Evolutionary conservation across 495 filamentous ascomycete species (phyloP).

Genomic region (Wilcoxina mikolae): DNA sequence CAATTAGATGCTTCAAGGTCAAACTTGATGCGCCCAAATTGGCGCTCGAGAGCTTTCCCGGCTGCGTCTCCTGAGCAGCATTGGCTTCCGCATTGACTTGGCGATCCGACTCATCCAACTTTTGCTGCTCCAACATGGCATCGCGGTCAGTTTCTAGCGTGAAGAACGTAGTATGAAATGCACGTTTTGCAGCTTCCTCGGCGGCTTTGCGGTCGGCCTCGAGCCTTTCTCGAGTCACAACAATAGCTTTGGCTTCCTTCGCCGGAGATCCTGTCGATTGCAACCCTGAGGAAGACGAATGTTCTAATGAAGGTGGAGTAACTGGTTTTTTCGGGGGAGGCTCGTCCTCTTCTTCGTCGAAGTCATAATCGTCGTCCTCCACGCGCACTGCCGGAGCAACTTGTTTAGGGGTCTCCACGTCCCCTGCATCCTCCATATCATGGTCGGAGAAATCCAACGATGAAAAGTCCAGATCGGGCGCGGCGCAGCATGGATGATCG

Average conservation of each 20-base stretch:
- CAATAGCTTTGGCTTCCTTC: constrained; percentile 32
- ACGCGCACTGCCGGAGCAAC: constrained; percentile 35
- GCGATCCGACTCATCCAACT: constrained; percentile 87
- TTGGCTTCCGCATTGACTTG: constrained; percentile 74
- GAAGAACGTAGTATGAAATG: constrained; percentile 83
- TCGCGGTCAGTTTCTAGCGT: constrained; percentile 88
- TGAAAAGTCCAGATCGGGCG: constrained; percentile 27
- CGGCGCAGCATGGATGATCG: constrained; percentile 24
- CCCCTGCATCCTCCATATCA: constrained; percentile 34
- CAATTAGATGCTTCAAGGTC: constrained; percentile 90
- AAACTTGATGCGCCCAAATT: constrained; percentile 95
- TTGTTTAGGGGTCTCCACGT: constrained; percentile 15
- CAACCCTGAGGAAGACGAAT: constrained; percentile 14
- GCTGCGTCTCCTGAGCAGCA: constrained; percentile 37
- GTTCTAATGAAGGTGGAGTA: constrained; percentile 28
- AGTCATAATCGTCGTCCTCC: constrained; percentile 64
- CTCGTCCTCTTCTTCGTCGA: constrained; percentile 66
- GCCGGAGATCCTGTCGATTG: constrained; percentile 33
- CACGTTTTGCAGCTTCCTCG: constrained; percentile 74
- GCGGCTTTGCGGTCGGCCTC: constrained; percentile 89
- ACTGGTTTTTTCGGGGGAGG: constrained; percentile 29
- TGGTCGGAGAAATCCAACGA: constrained; percentile 67
- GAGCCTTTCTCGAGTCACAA: constrained; percentile 62
- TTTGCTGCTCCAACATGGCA: constrained; percentile 95
- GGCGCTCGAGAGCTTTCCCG: constrained; percentile 72